Evolutionary conservation across 225 moss, liverwort and hornwort species (phyloP), one percentile per base, ranked within the genome.

Genomic region (Physcomitrium patens): DNA sequence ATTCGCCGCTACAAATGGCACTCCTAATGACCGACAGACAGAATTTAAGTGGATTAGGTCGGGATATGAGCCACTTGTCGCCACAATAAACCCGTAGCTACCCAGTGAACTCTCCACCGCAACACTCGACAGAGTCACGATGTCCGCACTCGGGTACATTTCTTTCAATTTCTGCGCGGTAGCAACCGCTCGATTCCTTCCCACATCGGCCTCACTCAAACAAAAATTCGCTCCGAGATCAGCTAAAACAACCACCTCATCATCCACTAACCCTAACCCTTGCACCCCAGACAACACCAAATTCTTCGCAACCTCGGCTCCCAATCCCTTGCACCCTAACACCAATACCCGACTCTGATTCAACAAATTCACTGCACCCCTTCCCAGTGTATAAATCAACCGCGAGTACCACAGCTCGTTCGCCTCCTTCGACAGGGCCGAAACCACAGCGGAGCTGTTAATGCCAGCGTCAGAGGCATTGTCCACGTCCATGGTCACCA

Each of bases 301-400:
- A 93, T 97, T 97, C 79, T 97, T 97, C 65, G 91, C 90, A 22
- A 97, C 89, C 80, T 97, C 97, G 1, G 87, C 97, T 13, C 97
- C 97, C 20, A 93, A 66, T 0, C 91, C 97, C 55, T 81, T 89
- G 51, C 97, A 97, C 24, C 97, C 97, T 46, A 97, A 74, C 73
- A 89, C 79, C 66, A 89, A 57, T 47, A 86, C 86, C 28, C 86
- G 83, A 61, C 86, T 84, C 77, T 79, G 79, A 68, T 75, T 79
- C 79, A 89, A 57, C 64, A 72, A 63, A 24, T 66, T 63, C 45
- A 84, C 80, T 47, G 83, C 83, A 10, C 71, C 81, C 24, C 81
- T 77, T 41, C 88, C 88, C 41, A 85, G 48, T 19, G 88, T 81
- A 67, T 73, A 75, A 56, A 89, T 81, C 53, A 89, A 74, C 54